Conservation (phyloP, 1,284 basidiomycete species). For the Cerioporus squamosus region DNA sequence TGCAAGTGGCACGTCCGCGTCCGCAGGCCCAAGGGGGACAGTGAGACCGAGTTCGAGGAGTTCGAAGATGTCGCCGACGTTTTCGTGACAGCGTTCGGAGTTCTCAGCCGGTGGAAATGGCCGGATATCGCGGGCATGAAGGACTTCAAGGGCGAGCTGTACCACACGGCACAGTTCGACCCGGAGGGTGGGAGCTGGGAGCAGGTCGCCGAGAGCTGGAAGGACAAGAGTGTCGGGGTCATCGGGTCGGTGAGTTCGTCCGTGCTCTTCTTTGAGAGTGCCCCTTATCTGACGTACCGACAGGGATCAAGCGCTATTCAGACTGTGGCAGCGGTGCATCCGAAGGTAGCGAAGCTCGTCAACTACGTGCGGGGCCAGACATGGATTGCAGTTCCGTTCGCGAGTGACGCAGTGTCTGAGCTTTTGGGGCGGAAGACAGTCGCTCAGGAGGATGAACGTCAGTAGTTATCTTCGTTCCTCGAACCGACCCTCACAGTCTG, state of each 20-base stretch:
- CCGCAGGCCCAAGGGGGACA: conserved; percentile 24
- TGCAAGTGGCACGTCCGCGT: conserved; percentile 60
- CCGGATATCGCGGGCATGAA: conserved; percentile 58
- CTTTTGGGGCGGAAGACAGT: conserved; percentile 41
- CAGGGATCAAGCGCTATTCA: conserved; percentile 72
- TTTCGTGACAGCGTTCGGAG: conserved; percentile 53
- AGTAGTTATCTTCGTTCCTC: conserved; percentile 11
- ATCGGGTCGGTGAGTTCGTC: conserved; percentile 57
- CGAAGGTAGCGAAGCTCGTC: conserved; percentile 51
- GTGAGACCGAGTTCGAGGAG: conserved; percentile 41
- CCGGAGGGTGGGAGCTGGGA: conserved; percentile 48
- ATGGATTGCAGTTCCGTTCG: conserved; percentile 60
- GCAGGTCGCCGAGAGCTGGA: conserved; percentile 53
- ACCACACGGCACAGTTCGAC: conserved; percentile 64
- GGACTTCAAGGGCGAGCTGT: conserved; percentile 50
- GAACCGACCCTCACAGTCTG: background rate
- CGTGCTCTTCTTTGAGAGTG: background rate
- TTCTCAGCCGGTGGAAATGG: conserved; percentile 59
- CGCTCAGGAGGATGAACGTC: conserved; percentile 47
- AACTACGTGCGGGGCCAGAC: conserved; percentile 67
- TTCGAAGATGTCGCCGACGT: conserved; percentile 57
- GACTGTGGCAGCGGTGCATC: conserved; percentile 61
- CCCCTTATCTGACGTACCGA: background rate
- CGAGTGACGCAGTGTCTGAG: conserved; percentile 42
- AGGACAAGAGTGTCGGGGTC: conserved; percentile 61